Evolutionary conservation across 73 alveolate species (phyloP).

Genomic region (Paraurostyla sp.): DNA sequence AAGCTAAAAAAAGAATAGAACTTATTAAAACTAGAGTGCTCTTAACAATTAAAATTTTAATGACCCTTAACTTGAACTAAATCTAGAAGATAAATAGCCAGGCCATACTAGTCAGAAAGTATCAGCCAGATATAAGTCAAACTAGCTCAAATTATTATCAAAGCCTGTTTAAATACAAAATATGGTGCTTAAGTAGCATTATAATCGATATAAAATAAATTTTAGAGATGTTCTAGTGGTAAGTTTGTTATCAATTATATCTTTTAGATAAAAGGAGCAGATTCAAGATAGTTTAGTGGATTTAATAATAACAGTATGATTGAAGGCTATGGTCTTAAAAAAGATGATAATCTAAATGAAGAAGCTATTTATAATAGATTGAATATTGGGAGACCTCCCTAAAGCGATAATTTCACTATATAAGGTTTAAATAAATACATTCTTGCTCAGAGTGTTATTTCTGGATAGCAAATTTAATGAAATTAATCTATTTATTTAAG

Average conservation of each 20-base stretch:
- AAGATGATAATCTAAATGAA: too few relatives aligned
- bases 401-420: neutral
- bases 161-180: neutral
- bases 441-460: neutral
- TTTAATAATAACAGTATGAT: too few relatives aligned
- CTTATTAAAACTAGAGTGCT: neutral
- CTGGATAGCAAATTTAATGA: neutral
- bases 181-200: neutral
- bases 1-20: neutral
- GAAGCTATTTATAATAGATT: neutral
- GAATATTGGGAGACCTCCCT: neutral
- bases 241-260: neutral
- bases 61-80: too few relatives aligned
- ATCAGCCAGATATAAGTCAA: too few relatives aligned
- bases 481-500: too few relatives aligned
- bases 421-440: neutral
- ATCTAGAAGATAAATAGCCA: neutral
- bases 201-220: neutral
- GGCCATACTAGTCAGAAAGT: too few relatives aligned
- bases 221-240: conserved; percentile 13
- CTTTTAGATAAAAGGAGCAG: conserved; percentile 27
- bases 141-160: neutral
- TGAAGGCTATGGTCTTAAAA: too few relatives aligned
- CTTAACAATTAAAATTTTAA: neutral
- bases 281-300: neutral